Conservation (phyloP, 495 filamentous ascomycete genomes). For the Xylaria nigripes region DNA sequence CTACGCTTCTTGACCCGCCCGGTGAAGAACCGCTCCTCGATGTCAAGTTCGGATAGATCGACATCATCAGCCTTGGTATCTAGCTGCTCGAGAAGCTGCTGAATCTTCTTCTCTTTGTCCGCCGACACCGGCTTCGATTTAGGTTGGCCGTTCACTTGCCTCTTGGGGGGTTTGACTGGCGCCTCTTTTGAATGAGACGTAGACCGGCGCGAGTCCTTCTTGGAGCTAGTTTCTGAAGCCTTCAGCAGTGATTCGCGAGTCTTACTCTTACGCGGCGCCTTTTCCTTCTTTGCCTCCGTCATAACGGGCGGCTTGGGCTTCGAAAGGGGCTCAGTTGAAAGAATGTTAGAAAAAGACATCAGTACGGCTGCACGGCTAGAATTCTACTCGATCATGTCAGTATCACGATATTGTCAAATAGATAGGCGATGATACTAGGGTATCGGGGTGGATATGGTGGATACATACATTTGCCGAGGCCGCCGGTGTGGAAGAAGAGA, state of each 20-base stretch:
- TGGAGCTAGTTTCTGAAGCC: conserved; percentile 31
- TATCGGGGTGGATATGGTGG: conserved; percentile 4
- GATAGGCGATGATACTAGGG: conserved; percentile 26
- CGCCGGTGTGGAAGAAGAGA: conserved; percentile 23
- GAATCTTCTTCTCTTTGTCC: conserved; percentile 61
- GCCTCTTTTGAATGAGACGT: conserved; percentile 36
- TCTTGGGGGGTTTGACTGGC: conserved; percentile 43
- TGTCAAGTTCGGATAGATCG: conserved; percentile 55
- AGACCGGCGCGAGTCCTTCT: conserved; percentile 32
- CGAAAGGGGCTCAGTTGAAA: conserved; percentile 61
- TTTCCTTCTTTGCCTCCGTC: conserved; percentile 26
- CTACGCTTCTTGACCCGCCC: conserved; percentile 53
- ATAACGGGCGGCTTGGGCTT: conserved; percentile 39
- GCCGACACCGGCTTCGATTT: conserved; percentile 49
- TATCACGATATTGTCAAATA: background rate
- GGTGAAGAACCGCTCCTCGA: conserved; percentile 46
- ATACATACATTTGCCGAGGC: conserved; percentile 32
- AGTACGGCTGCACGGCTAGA: conserved; percentile 64
- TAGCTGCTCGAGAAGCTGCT: conserved; percentile 54
- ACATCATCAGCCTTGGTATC: conserved; percentile 62
- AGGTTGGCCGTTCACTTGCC: conserved; percentile 41
- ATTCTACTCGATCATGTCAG: conserved; percentile 36
- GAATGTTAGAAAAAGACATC: conserved; percentile 88
- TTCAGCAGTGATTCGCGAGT: conserved; percentile 33
- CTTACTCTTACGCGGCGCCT: conserved; percentile 36